Percentiles rank a stretch among this genome's conserved stretches.
Evolutionary conservation across 176 grass and related monocot species (phyloP).

Genomic region (Ampelocalamus luodianensis): DNA sequence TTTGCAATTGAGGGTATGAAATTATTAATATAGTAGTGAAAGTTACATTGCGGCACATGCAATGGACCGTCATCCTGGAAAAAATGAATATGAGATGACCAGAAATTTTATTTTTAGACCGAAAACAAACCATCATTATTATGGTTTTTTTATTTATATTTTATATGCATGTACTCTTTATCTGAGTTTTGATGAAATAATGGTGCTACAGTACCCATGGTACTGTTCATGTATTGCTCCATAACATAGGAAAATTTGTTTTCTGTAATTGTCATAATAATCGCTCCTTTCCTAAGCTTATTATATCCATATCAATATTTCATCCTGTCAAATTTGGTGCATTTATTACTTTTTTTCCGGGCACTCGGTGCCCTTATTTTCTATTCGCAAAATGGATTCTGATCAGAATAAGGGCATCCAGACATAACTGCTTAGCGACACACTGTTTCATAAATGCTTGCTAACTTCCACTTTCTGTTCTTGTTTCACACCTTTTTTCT

Average conservation of each 20-base stretch:
- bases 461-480: neutral
- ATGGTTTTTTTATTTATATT: neutral
- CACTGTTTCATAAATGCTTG: neutral
- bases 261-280: too few species aligned
- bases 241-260: too few species aligned
- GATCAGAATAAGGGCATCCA: neutral
- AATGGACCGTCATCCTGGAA: neutral
- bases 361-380: neutral
- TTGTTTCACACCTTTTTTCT: neutral
- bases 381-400: neutral
- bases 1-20: neutral
- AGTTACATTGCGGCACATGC: neutral
- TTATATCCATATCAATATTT: neutral
- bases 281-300: too few species aligned
- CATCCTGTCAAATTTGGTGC: neutral
- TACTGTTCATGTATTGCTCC: too few species aligned
- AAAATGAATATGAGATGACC: neutral
- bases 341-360: neutral
- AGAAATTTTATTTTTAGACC: neutral
- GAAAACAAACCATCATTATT: neutral
- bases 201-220: too few species aligned
- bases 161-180: neutral
- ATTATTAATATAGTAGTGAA: too few species aligned
- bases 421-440: neutral
- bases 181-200: neutral